Percentiles rank a stretch among this genome's conserved stretches.
These are phyloP conservation scores for Calonectria ilicicola DNA, from an alignment of 2,329 filamentous ascomycete genomes.

Conservation along the genomic window DNA sequence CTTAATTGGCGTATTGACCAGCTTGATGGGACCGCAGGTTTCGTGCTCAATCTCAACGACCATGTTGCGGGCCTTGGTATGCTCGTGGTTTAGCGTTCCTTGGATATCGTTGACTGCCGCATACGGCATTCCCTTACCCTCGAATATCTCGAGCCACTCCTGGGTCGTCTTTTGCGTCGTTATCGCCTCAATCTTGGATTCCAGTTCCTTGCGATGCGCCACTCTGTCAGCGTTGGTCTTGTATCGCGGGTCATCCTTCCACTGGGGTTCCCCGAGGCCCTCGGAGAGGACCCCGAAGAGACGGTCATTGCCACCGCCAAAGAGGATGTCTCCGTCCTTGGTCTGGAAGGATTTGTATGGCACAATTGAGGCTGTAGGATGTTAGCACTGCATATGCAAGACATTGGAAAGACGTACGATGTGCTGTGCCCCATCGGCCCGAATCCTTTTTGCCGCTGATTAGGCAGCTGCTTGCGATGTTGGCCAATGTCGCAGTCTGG, in stretches of 20 bases:
- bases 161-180: conserved; percentile 83
- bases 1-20: conserved; percentile 96
- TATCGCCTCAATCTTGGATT: conserved; percentile 80
- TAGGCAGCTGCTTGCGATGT: conserved; percentile 91
- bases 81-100: conserved; percentile 83
- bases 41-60: conserved; percentile 88
- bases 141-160: conserved; percentile 88
- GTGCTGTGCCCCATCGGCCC: conserved; percentile 95
- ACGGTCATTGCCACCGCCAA: conserved; percentile 79
- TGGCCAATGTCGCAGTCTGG: conserved; percentile 93
- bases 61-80: conserved; percentile 89
- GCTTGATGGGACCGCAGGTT: conserved; percentile 84
- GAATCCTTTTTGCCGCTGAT: conserved; percentile 89
- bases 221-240: conserved; percentile 73
- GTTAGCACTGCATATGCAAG: conserved; percentile 1
- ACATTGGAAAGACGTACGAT: conserved; percentile 70
- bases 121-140: conserved; percentile 92
- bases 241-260: conserved; percentile 71
- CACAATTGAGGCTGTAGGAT: conserved; percentile 84
- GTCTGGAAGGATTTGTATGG: conserved; percentile 90
- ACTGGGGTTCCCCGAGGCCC: conserved; percentile 67
- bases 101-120: conserved; percentile 95
- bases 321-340: conserved; percentile 76
- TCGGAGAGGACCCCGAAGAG: conserved; percentile 75
- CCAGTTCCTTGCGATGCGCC: conserved; percentile 80